phyloP scores from a whole-genome alignment of 345 rosid species.

The Syzygium jambos region DNA sequence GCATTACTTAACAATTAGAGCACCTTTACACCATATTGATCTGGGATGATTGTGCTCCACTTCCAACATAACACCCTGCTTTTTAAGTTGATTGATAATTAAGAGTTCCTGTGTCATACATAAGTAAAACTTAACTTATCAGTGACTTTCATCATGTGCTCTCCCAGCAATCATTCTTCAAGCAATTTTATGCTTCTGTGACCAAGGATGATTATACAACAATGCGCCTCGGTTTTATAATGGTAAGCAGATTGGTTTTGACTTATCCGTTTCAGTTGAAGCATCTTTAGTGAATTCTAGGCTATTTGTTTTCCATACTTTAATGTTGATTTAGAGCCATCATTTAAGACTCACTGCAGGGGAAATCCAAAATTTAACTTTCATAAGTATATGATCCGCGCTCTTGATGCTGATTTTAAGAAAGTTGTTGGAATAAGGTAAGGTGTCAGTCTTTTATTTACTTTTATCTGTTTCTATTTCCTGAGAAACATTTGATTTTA shows the following conservation, averaged over 20 bases:
- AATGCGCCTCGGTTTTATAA: slow-evolving; percentile 71
- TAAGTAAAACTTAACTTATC: background rate
- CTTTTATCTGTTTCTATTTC: background rate
- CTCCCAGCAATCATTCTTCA: slow-evolving; percentile 64
- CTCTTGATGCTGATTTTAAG: slow-evolving; percentile 92
- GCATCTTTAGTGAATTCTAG: background rate
- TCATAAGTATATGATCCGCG: slow-evolving; percentile 75
- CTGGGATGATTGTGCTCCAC: background rate
- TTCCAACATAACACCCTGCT: background rate
- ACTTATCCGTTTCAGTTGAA: background rate
- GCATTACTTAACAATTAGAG: background rate
- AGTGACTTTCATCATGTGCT: background rate
- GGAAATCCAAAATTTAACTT: slow-evolving; percentile 71
- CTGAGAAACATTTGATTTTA: background rate
- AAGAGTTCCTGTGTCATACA: background rate
- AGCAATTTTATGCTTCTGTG: slow-evolving; percentile 82
- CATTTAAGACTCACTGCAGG: slow-evolving; percentile 67
- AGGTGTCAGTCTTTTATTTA: background rate
- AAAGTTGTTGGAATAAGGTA: slow-evolving; percentile 94
- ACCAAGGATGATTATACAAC: slow-evolving; percentile 72
- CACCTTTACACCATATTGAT: background rate
- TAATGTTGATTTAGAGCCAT: background rate
- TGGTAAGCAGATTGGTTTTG: slow-evolving; percentile 23
- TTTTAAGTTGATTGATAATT: background rate
- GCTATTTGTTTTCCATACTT: background rate